Percentiles rank a stretch among this genome's conserved stretches.
Conservation (phyloP, 1,284 basidiomycete genomes). For the Tilletia caries region DNA sequence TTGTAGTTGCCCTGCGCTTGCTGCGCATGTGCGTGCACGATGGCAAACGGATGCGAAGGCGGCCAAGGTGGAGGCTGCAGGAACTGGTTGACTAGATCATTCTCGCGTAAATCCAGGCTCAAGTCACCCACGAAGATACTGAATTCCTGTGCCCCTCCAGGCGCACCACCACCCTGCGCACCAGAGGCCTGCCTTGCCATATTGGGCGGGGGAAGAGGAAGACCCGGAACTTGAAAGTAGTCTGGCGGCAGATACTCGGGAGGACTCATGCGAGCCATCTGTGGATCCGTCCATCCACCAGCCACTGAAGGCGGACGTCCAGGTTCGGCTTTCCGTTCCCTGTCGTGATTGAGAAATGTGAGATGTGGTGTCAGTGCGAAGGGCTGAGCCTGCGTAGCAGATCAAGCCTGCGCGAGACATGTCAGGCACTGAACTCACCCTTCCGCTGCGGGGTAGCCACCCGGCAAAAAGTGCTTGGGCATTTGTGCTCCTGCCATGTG, state of each 20-base stretch:
- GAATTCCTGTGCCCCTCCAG: slow-evolving; percentile 22
- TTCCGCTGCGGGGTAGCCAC: no score
- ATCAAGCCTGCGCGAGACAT: no score
- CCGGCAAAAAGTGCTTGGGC: no score
- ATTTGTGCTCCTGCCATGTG: neutral
- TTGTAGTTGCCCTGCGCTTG: slow-evolving; percentile 38
- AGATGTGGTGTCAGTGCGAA: no score
- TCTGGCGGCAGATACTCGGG: neutral
- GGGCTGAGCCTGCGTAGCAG: no score
- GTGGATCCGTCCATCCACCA: slow-evolving; percentile 2
- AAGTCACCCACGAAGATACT: slow-evolving; percentile 47
- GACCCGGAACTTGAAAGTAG: neutral
- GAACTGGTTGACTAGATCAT: slow-evolving; percentile 46
- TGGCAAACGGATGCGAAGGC: slow-evolving; percentile 38
- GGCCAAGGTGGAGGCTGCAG: slow-evolving; percentile 45
- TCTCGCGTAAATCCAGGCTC: slow-evolving; percentile 40
- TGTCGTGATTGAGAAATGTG: neutral
- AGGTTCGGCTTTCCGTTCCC: neutral
- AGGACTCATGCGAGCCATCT: slow-evolving; percentile 1
- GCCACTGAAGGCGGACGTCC: neutral
- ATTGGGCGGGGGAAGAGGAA: neutral
- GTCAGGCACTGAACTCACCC: no score
- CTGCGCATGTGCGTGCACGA: slow-evolving; percentile 39
- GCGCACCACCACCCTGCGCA: neutral
- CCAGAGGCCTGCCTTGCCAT: neutral